phyloP scores from a whole-genome alignment of 768 basidiomycete genomes.

The Macrolepiota fuliginosa region DNA sequence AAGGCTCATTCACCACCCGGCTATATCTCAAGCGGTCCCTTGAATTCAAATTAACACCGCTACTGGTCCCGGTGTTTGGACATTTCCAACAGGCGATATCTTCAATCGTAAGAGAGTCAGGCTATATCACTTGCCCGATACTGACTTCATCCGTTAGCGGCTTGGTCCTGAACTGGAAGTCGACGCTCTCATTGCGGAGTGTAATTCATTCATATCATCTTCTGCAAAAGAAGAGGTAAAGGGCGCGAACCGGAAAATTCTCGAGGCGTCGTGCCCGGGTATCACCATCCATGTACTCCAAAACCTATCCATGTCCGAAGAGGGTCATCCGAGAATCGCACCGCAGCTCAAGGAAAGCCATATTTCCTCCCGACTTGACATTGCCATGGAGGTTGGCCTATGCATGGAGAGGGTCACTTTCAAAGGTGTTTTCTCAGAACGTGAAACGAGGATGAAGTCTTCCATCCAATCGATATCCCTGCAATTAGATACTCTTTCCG shows the following conservation, averaged over 20 bases:
- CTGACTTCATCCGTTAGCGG: slow-evolving; percentile 20
- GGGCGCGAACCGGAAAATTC: background rate
- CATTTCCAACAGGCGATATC: slow-evolving; percentile 47
- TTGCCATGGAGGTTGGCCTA: slow-evolving; percentile 8
- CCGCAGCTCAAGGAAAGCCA: slow-evolving; percentile 19
- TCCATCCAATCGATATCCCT: slow-evolving; percentile 21
- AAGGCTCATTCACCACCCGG: slow-evolving; percentile 36
- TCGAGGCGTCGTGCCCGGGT: slow-evolving; percentile 3
- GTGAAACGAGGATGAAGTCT: slow-evolving; percentile 16
- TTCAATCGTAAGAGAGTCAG: slow-evolving; percentile 35
- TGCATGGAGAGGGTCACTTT: background rate
- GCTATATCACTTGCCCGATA: background rate
- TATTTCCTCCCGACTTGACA: slow-evolving; percentile 28
- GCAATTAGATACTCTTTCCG: slow-evolving; percentile 27
- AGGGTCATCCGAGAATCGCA: slow-evolving; percentile 25
- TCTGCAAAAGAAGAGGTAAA: background rate
- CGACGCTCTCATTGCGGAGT: slow-evolving; percentile 40
- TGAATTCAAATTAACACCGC: slow-evolving; percentile 51
- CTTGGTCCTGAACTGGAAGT: slow-evolving; percentile 34
- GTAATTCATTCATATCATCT: slow-evolving; percentile 5
- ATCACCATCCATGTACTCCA: slow-evolving; percentile 44
- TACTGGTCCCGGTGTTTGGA: slow-evolving; percentile 42
- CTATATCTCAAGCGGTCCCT: slow-evolving; percentile 36
- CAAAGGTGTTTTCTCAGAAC: slow-evolving; percentile 1
- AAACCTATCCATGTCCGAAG: slow-evolving; percentile 37